Evolutionary conservation across 805 yeast genomes (phyloP), one percentile per base, ranked within the genome.

Genomic region (Phaffomyces opuntiae): DNA sequence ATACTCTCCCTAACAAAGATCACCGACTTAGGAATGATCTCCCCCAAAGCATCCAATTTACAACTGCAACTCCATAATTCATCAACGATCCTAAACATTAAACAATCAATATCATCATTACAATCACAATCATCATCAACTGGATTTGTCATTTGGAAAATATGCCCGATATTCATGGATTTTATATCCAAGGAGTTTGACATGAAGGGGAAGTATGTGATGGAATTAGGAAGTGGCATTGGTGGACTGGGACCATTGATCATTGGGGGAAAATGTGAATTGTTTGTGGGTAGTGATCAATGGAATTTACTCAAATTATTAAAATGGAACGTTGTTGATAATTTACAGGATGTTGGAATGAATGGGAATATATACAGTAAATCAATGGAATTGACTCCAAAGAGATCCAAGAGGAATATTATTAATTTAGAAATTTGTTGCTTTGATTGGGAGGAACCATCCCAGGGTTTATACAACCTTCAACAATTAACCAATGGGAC

Each of bases 161-260:
- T 78, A 1, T 68, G 80, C 1, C 68, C 72, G 2, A 55, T 66
- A 2, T 63, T 82, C 36, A 69, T 70, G 1, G 73, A 78, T 38
- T 82, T 88, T 87, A 40, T 80, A 2, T n/a, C n/a, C n/a, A n/a
- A n/a, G n/a, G n/a, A 49, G 7, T 47, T 60, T 31, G 44, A 52
- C 14, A 50, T 53, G 5, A 39, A 43, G 1, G 55, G 46, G 3
- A 49, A 60, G 2, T 47, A 54, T 1, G 69, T 79, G 0, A 61
- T 81, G 9, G 89, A 82, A 49, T 55, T 82, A 5, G 89, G 89
- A 0, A 61, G 84, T 13, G 89, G 89, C 0, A 72, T 73, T 0
- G 68, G 78, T 3, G 86, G 82, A 0, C 54, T 81, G 4, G 56
- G 74, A 9, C 76, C 77, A 0, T 62, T 65, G 60, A 45, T 67